phyloP scores from a whole-genome alignment of 2,329 filamentous ascomycete genomes.

The Colletotrichum sp. region DNA sequence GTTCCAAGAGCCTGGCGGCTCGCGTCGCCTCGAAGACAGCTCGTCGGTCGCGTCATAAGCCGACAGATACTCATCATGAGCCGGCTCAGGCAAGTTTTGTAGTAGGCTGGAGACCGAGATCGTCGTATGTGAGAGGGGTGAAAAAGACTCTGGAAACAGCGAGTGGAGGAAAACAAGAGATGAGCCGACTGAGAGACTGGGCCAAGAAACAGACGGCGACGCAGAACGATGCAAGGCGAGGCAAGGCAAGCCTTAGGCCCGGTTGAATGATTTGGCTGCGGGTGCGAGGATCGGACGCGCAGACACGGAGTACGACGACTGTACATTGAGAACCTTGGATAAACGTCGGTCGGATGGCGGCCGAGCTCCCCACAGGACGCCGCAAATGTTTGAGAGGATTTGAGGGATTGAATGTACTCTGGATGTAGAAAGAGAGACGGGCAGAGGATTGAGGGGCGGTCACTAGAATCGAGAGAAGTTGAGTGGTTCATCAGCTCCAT shows the following conservation, averaged over 20 bases:
- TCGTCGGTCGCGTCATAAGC: background rate
- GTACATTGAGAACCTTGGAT: background rate
- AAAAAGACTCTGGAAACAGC: background rate
- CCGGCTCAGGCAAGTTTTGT: background rate
- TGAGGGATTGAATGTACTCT: background rate
- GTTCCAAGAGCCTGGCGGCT: background rate
- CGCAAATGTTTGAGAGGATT: background rate
- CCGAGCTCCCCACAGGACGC: constrained; percentile 1
- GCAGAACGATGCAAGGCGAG: background rate
- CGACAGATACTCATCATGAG: background rate
- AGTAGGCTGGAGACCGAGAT: background rate
- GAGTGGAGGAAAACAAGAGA: background rate
- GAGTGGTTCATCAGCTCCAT: background rate
- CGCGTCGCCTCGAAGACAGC: background rate
- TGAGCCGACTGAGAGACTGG: background rate
- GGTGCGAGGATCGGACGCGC: background rate
- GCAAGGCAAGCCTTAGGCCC: background rate
- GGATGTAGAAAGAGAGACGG: background rate
- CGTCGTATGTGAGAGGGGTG: background rate
- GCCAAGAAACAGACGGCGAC: background rate
- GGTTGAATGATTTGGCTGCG: background rate
- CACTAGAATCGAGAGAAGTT: background rate
- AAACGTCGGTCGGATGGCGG: constrained; percentile 3
- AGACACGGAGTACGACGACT: background rate
- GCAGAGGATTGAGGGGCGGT: background rate